Conservation (phyloP, 2,329 filamentous ascomycete species). For the Zarea fungicola region DNA sequence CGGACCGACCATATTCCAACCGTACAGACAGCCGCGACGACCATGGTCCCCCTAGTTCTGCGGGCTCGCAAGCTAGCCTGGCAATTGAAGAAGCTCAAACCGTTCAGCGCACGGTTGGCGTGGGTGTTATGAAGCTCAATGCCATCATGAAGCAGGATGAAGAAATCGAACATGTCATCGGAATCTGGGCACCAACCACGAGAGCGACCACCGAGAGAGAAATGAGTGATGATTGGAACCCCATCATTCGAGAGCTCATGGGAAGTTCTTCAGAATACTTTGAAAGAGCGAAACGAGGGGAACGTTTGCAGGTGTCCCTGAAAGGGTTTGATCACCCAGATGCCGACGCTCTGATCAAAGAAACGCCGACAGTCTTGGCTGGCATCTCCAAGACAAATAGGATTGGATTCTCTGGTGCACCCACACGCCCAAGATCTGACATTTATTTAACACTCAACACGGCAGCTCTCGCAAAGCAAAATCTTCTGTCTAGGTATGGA, state of each 20-base stretch:
- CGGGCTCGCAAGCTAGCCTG: conserved; percentile 40
- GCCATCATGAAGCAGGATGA: conserved; percentile 65
- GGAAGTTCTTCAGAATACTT: conserved; percentile 69
- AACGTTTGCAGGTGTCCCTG: conserved; percentile 73
- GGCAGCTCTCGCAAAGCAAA: conserved; percentile 72
- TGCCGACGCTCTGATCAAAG: conserved; percentile 73
- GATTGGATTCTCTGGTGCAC: conserved; percentile 90
- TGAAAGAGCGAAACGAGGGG: conserved; percentile 65
- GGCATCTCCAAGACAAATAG: conserved; percentile 76
- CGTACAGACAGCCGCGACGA: conserved; percentile 36
- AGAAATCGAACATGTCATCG: conserved; percentile 70
- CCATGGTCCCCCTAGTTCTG: conserved; percentile 46
- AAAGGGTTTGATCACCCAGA: conserved; percentile 74
- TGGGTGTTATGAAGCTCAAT: conserved; percentile 74
- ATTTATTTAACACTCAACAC: conserved; percentile 87
- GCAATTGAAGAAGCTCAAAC: conserved; percentile 22
- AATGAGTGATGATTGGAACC: conserved; percentile 61
- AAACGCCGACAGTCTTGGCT: conserved; percentile 82
- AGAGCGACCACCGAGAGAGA: conserved; percentile 51
- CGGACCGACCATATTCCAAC: conserved; percentile 32
- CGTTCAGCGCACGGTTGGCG: conserved; percentile 59
- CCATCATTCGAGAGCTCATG: conserved; percentile 67
- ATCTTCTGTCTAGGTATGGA: conserved; percentile 57
- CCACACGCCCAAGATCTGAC: conserved; percentile 81
- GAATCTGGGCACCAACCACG: conserved; percentile 66